Evolutionary conservation across 345 rosid species (phyloP).

Genomic region (Lepidium sativum): DNA sequence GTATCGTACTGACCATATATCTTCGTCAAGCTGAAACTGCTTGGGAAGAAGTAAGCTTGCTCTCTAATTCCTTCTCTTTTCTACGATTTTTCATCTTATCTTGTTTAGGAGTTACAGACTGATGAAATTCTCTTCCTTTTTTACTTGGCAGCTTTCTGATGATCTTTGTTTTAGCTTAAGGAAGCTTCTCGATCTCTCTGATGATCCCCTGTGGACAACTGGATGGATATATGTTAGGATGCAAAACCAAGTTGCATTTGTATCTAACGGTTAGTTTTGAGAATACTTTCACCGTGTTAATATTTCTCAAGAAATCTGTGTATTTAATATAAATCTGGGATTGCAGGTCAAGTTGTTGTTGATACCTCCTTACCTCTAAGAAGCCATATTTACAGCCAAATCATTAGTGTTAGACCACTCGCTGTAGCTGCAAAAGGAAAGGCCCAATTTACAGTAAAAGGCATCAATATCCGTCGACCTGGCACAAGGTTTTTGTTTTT

Average conservation of each 20-base stretch:
- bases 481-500: conserved; percentile 48
- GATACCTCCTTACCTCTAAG: conserved; percentile 59
- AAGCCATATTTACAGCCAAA: conserved; percentile 48
- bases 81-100: conserved; percentile 1
- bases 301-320: conserved; percentile 5
- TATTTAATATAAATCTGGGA: conserved; percentile 5
- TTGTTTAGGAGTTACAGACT: neutral
- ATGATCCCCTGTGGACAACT: conserved; percentile 72
- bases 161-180: conserved; percentile 69
- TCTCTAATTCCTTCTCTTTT: neutral
- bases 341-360: conserved; percentile 77
- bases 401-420: conserved; percentile 66
- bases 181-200: conserved; percentile 68
- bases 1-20: conserved; percentile 75
- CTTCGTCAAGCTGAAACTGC: conserved; percentile 77
- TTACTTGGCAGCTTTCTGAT: conserved; percentile 49
- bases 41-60: conserved; percentile 82
- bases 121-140: conserved; percentile 11
- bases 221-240: conserved; percentile 81
- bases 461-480: conserved; percentile 63
- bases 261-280: conserved; percentile 53
- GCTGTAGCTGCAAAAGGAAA: conserved; percentile 56
- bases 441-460: conserved; percentile 63
- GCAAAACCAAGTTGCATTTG: conserved; percentile 79
- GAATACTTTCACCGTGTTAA: conserved; percentile 1